phyloP scores from a whole-genome alignment of 2,329 filamentous ascomycete genomes.

The Gnomoniopsis sp. region DNA sequence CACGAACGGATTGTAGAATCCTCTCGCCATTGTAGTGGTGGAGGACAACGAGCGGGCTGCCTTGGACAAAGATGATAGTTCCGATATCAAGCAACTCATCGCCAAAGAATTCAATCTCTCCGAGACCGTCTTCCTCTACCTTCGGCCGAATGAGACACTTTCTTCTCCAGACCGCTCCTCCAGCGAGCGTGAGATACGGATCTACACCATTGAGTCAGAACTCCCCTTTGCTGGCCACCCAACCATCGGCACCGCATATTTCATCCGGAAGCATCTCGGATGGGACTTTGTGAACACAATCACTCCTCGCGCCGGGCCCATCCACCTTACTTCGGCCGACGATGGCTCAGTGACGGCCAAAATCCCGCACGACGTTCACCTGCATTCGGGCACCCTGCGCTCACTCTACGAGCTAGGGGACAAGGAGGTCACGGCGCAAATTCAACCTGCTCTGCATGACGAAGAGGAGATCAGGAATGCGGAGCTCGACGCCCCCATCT shows the following conservation, averaged over 20 bases:
- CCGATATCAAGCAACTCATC: conserved; percentile 50
- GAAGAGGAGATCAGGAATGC: conserved; percentile 29
- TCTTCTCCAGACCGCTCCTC: conserved; percentile 23
- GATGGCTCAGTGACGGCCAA: conserved; percentile 49
- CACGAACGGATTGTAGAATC: conserved; percentile 37
- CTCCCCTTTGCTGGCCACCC: conserved; percentile 63
- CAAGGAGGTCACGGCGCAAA: conserved; percentile 22
- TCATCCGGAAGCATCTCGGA: conserved; percentile 36
- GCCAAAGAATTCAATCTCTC: conserved; percentile 63
- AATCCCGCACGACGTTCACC: conserved; percentile 65
- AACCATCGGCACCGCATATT: conserved; percentile 53
- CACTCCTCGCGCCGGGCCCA: conserved; percentile 54
- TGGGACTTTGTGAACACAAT: conserved; percentile 38
- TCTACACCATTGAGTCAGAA: conserved; percentile 54
- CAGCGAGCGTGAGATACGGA: conserved; percentile 48
- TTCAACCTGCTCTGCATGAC: conserved; percentile 28
- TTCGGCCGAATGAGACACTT: conserved; percentile 27
- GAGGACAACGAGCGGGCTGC: conserved; percentile 34
- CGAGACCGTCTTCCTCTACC: conserved; percentile 61
- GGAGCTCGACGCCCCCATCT: conserved; percentile 43
- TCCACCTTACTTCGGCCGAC: conserved; percentile 37
- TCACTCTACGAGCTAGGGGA: conserved; percentile 28
- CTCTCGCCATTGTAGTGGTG: conserved; percentile 56
- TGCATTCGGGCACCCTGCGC: conserved; percentile 47
- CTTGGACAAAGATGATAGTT: conserved; percentile 38